Conservation (phyloP, 2,329 filamentous ascomycete genomes). For the Ascochyta clinopodiicola region DNA sequence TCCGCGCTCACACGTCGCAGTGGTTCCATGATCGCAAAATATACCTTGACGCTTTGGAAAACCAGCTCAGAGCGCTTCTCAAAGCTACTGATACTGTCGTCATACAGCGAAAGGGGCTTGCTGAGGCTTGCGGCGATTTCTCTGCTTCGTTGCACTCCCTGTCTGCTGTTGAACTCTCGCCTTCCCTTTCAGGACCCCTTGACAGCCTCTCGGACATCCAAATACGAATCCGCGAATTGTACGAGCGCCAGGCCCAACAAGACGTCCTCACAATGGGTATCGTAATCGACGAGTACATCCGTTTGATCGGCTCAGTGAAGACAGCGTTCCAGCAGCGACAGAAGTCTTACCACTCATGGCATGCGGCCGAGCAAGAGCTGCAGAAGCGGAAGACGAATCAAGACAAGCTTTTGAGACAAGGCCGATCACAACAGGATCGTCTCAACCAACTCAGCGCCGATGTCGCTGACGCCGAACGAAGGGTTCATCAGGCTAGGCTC, state of each 20-base stretch:
- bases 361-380: conserved; percentile 85
- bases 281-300: conserved; percentile 97
- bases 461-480: conserved; percentile 92
- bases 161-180: conserved; percentile 89
- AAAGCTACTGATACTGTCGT: conserved; percentile 96
- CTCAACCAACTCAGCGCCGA: conserved; percentile 91
- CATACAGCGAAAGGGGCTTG: conserved; percentile 86
- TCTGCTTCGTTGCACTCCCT: conserved; percentile 91
- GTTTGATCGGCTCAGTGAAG: conserved; percentile 93
- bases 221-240: conserved; percentile 90
- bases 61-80: conserved; percentile 84
- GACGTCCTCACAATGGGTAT: conserved; percentile 96
- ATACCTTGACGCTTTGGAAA: conserved; percentile 92
- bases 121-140: conserved; percentile 92
- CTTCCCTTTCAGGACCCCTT: conserved; percentile 83
- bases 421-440: conserved; percentile 93
- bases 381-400: conserved; percentile 87
- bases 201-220: conserved; percentile 93
- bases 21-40: conserved; percentile 98
- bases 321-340: conserved; percentile 90
- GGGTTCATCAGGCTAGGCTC: conserved; percentile 86
- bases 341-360: conserved; percentile 95
- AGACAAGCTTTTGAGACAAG: conserved; percentile 93
- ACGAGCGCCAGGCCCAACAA: conserved; percentile 95
- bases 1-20: conserved; percentile 52